Percentiles rank a stretch among this genome's conserved stretches.
phyloP scores from a whole-genome alignment of 73 alveolate genomes.

The Uronychia setigera region DNA sequence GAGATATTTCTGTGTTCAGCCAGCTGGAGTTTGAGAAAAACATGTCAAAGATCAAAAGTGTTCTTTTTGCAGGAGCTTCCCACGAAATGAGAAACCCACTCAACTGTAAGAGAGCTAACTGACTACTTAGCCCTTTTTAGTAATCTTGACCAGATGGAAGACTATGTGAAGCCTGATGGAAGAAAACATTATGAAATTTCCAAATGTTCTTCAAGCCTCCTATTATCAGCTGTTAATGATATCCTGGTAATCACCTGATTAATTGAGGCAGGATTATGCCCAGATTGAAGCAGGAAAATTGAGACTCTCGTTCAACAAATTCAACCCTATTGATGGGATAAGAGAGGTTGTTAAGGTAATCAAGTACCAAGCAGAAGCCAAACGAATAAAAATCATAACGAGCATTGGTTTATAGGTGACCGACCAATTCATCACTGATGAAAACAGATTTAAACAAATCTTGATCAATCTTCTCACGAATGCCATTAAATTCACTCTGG shows the following conservation, averaged over 20 bases:
- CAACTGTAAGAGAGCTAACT: not conserved
- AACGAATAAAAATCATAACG: slow-evolving; percentile 9
- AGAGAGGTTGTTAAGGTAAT: slow-evolving; percentile 9
- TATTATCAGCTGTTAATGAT: slow-evolving; percentile 29
- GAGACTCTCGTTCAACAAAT: not conserved
- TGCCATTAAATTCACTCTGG: slow-evolving; percentile 32
- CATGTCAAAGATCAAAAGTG: not conserved
- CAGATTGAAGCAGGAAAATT: slow-evolving; percentile 15
- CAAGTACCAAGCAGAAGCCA: slow-evolving; percentile 1
- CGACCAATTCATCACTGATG: slow-evolving; percentile 7
- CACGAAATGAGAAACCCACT: slow-evolving; percentile 50
- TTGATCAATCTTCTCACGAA: slow-evolving; percentile 31
- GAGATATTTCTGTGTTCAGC: not conserved
- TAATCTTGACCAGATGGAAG: slow-evolving; percentile 3
- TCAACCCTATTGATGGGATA: not conserved
- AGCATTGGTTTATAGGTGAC: not conserved
- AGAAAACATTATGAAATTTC: not conserved
- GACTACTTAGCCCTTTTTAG: slow-evolving; percentile 11
- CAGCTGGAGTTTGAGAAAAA: not conserved
- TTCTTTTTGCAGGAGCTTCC: slow-evolving; percentile 16
- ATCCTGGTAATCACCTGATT: not conserved
- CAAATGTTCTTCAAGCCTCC: slow-evolving; percentile 14
- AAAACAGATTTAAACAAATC: slow-evolving; percentile 22
- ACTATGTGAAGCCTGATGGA: not conserved
- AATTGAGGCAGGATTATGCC: slow-evolving; percentile 8